Percentiles rank a stretch among this genome's conserved stretches.
These are phyloP conservation scores for Cochlearia excelsa DNA, from an alignment of 345 rosid species.

Conservation along the genomic window DNA sequence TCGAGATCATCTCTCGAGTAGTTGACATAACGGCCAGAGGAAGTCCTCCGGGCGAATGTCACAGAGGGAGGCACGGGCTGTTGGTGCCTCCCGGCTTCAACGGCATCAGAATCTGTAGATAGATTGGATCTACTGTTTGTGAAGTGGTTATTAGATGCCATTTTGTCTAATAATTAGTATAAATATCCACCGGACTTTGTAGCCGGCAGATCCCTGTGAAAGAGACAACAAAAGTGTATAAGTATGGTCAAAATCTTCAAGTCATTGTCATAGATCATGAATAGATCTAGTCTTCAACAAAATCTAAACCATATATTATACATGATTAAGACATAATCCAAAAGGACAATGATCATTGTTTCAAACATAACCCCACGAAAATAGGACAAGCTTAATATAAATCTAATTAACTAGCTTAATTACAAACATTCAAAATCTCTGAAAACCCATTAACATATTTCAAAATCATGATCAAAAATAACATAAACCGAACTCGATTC, in stretches of 20 bases:
- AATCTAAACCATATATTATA: slow-evolving; percentile 3
- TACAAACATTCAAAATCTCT: not conserved
- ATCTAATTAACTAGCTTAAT: not conserved
- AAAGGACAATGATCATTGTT: slow-evolving; percentile 15
- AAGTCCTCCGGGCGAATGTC: slow-evolving; percentile 78
- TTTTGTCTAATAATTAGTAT: slow-evolving; percentile 25
- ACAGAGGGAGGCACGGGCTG: slow-evolving; percentile 61
- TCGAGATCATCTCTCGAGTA: slow-evolving; percentile 96
- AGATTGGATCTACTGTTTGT: slow-evolving; percentile 62
- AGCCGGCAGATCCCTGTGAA: slow-evolving; percentile 47
- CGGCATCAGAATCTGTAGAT: slow-evolving; percentile 64
- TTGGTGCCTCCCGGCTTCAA: slow-evolving; percentile 52
- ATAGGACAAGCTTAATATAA: not conserved
- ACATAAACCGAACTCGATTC: no score
- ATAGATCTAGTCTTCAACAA: slow-evolving; percentile 20
- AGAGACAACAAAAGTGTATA: slow-evolving; percentile 4
- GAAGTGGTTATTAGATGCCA: slow-evolving; percentile 79
- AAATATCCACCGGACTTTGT: slow-evolving; percentile 32
- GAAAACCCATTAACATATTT: not conserved
- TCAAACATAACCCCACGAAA: slow-evolving; percentile 21
- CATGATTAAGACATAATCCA: not conserved
- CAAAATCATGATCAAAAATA: no score
- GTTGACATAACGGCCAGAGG: slow-evolving; percentile 84
- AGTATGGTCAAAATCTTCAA: slow-evolving; percentile 10
- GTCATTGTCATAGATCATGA: slow-evolving; percentile 16